Evolutionary conservation across 495 filamentous ascomycete genomes (phyloP).

Genomic region (Aspergillus saccharolyticus): DNA sequence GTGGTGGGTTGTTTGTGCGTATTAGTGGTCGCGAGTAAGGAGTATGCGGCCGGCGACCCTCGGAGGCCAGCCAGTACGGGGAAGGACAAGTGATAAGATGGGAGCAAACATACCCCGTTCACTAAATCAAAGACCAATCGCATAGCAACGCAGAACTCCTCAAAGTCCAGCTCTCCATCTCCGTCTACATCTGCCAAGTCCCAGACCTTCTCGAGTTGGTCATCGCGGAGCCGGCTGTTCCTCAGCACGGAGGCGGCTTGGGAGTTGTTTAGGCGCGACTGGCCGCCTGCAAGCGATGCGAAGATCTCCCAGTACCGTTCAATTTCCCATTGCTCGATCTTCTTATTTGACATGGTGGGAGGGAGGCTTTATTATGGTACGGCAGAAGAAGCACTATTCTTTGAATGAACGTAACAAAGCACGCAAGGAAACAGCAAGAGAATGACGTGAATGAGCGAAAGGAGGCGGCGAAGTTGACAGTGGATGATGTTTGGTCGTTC

Average conservation of each 20-base stretch:
- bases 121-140: conserved; percentile 92
- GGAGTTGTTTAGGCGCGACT: conserved; percentile 77
- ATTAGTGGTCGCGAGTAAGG: not conserved
- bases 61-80: not conserved
- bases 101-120: conserved; percentile 68
- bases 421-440: conserved; percentile 5
- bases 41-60: not conserved
- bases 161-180: conserved; percentile 95
- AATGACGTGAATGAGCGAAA: conserved; percentile 3
- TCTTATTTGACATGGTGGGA: conserved; percentile 63
- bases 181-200: conserved; percentile 95
- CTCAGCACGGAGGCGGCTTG: conserved; percentile 93
- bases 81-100: not conserved
- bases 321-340: conserved; percentile 92
- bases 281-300: conserved; percentile 71
- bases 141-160: conserved; percentile 99
- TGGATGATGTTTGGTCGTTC: conserved; percentile 1
- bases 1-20: not conserved
- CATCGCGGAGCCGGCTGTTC: conserved; percentile 88
- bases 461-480: no score
- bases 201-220: conserved; percentile 95
- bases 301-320: conserved; percentile 99
- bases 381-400: conserved; percentile 14
- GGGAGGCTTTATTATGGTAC: not conserved
- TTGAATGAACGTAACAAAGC: conserved; percentile 9